phyloP scores from a whole-genome alignment of 1,284 basidiomycete genomes.

The Austroboletus novae-zelandiae region DNA sequence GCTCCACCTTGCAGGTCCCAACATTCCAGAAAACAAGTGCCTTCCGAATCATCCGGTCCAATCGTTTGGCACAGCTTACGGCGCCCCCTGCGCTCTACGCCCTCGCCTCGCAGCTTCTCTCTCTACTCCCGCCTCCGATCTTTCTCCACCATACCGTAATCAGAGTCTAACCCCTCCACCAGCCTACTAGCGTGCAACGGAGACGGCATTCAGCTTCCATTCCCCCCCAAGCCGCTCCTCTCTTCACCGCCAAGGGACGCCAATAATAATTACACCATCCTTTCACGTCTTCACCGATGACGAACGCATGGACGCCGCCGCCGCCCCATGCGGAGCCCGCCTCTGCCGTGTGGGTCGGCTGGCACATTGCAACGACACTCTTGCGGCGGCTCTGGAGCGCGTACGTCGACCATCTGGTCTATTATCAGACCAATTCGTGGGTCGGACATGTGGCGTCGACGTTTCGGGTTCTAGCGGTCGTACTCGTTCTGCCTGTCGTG shows the following conservation, averaged over 20 bases:
- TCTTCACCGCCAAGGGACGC: background rate
- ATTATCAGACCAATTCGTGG: constrained; percentile 62
- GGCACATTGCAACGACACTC: constrained; percentile 11
- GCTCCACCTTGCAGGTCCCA: background rate
- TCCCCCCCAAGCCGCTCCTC: background rate
- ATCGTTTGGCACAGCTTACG: constrained; percentile 9
- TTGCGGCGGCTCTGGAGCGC: constrained; percentile 44
- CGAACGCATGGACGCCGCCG: constrained; percentile 6
- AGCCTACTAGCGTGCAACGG: background rate
- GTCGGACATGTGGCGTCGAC: constrained; percentile 62
- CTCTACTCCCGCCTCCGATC: constrained; percentile 8
- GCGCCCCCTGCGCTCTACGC: constrained; percentile 6
- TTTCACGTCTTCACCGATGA: constrained; percentile 1
- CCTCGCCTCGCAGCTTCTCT: background rate
- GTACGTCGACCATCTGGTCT: constrained; percentile 62
- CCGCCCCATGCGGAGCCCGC: constrained; percentile 7
- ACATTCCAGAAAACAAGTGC: background rate
- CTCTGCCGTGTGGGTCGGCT: constrained; percentile 8
- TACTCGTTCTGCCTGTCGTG: constrained; percentile 61
- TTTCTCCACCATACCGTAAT: constrained; percentile 26
- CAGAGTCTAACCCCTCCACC: constrained; percentile 3
- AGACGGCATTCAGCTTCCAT: background rate
- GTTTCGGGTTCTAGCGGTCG: constrained; percentile 62
- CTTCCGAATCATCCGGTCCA: background rate
- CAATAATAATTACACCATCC: background rate